phyloP scores from a whole-genome alignment of 2,329 filamentous ascomycete genomes.

The Xylariaceae sp. region DNA sequence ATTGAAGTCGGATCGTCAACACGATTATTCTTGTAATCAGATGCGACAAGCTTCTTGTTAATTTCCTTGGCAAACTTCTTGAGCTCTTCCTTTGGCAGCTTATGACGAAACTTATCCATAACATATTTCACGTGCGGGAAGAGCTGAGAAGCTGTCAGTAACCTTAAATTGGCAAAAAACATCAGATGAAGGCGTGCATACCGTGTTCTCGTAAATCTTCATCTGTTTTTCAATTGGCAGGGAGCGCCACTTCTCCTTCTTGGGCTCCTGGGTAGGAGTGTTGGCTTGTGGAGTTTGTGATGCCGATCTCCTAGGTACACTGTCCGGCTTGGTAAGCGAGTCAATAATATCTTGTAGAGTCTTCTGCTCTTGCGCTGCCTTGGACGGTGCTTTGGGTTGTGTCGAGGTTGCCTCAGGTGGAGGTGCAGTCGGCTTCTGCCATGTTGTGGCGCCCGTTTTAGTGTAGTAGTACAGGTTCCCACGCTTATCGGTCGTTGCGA shows the following conservation, averaged over 20 bases:
- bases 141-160: conserved; percentile 55
- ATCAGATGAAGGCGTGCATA: conserved; percentile 49
- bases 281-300: conserved; percentile 66
- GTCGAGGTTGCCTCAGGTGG: conserved; percentile 61
- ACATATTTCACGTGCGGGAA: conserved; percentile 84
- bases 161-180: conserved; percentile 15
- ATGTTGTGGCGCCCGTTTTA: conserved; percentile 75
- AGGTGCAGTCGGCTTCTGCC: conserved; percentile 74
- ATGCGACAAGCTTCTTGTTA: conserved; percentile 85
- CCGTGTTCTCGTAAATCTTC: conserved; percentile 92
- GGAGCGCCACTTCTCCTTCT: conserved; percentile 71
- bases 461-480: conserved; percentile 87
- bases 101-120: conserved; percentile 83
- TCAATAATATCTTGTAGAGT: conserved; percentile 84
- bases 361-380: conserved; percentile 65
- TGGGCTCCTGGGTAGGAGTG: conserved; percentile 59
- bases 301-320: conserved; percentile 54
- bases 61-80: conserved; percentile 68
- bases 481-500: conserved; percentile 68
- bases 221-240: conserved; percentile 82
- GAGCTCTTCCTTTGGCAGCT: conserved; percentile 78
- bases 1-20: conserved; percentile 79
- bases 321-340: conserved; percentile 73
- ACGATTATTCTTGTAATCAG: conserved; percentile 88
- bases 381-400: conserved; percentile 67